These are phyloP conservation scores for Talaromyces rugulosus DNA, from an alignment of 2,329 filamentous ascomycete species.

Conservation along the genomic window DNA sequence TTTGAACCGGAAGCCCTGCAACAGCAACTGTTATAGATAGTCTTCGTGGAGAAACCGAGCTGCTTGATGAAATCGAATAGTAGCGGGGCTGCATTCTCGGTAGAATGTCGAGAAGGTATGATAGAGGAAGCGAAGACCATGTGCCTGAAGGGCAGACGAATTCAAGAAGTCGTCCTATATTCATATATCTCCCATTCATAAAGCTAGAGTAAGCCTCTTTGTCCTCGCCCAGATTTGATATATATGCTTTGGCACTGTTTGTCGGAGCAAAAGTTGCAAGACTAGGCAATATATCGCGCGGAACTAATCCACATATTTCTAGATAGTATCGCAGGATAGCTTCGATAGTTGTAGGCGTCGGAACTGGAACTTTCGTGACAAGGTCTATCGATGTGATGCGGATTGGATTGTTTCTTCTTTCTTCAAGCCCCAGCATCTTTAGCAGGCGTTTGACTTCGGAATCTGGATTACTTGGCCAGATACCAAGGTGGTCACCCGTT, in stretches of 20 bases:
- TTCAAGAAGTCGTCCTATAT: slow-evolving; percentile 26
- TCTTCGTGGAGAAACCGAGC: slow-evolving; percentile 43
- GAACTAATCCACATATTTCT: slow-evolving; percentile 85
- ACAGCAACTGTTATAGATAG: slow-evolving; percentile 81
- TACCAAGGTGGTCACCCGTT: slow-evolving; percentile 85
- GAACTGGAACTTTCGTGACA: slow-evolving; percentile 46
- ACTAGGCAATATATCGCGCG: slow-evolving; percentile 78
- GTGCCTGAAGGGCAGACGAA: background rate
- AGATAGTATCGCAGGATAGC: slow-evolving; percentile 84
- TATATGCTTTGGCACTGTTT: slow-evolving; percentile 71
- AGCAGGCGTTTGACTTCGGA: slow-evolving; percentile 64
- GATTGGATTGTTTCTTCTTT: background rate
- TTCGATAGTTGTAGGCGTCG: slow-evolving; percentile 84
- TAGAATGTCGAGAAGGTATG: slow-evolving; percentile 19
- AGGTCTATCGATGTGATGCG: background rate
- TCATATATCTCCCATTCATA: slow-evolving; percentile 63
- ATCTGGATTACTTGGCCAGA: slow-evolving; percentile 88
- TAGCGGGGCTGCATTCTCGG: slow-evolving; percentile 18
- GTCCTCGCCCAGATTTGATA: slow-evolving; percentile 75
- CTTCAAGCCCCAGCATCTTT: background rate
- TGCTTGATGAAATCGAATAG: slow-evolving; percentile 48
- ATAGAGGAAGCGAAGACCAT: slow-evolving; percentile 18
- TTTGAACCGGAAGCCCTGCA: slow-evolving; percentile 68
- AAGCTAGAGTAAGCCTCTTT: slow-evolving; percentile 79
- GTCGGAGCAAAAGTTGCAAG: slow-evolving; percentile 79